Evolutionary conservation across 140 eudicot species (phyloP).

Genomic region (Senecio squalidus): DNA sequence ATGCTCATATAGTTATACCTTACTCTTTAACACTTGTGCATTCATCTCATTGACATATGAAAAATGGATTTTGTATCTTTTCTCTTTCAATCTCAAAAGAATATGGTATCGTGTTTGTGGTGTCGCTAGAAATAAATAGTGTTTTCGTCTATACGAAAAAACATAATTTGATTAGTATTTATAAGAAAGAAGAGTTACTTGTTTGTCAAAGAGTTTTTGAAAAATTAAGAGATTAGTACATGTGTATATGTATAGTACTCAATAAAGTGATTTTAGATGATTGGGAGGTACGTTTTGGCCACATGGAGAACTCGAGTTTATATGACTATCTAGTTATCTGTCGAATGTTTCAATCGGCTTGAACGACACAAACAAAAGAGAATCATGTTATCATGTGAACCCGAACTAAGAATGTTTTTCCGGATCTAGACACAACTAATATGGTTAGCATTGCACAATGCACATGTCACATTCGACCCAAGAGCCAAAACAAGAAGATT

Average conservation of each 20-base stretch:
- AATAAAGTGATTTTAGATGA: too few species aligned
- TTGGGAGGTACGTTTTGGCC: too few species aligned
- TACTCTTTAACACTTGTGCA: slow-evolving; percentile 5
- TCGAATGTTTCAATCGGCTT: neutral
- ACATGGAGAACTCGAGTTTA: too few species aligned
- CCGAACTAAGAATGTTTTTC: neutral
- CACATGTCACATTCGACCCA: slow-evolving; percentile 12
- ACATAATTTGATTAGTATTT: neutral
- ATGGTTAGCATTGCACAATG: neutral
- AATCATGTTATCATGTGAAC: neutral
- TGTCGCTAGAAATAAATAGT: neutral
- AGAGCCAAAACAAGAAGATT: neutral
- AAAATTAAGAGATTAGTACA: too few species aligned
- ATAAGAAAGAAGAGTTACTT: neutral
- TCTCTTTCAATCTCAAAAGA: slow-evolving; percentile 23
- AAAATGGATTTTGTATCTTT: slow-evolving; percentile 14
- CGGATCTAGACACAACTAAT: slow-evolving; percentile 2
- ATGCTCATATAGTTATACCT: slow-evolving; percentile 9
- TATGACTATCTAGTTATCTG: neutral
- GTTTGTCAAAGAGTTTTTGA: neutral
- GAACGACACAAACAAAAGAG: neutral
- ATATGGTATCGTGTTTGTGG: slow-evolving; percentile 21
- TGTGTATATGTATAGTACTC: too few species aligned
- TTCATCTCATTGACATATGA: slow-evolving; percentile 20
- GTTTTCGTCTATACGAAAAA: neutral